These are phyloP conservation scores for Cinchona pubescens DNA, from an alignment of 257 asterid species.

Conservation along the genomic window DNA sequence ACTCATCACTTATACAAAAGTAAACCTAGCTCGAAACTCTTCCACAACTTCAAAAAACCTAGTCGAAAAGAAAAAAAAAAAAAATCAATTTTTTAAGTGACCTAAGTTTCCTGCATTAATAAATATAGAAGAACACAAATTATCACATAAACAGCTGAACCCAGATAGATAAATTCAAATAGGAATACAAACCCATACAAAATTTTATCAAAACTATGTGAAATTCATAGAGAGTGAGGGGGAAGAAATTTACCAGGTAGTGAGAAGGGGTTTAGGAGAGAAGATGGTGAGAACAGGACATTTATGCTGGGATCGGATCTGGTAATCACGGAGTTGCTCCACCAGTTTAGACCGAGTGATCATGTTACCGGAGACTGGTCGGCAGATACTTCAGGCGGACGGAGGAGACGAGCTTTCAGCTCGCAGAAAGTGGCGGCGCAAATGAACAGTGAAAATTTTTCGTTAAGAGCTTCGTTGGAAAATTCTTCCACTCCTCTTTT, in stretches of 20 bases:
- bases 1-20: too few species aligned
- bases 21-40: too few species aligned
- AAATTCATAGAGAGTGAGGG: not conserved
- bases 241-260: constrained; percentile 45
- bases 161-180: not conserved
- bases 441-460: too few species aligned
- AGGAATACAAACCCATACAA: too few species aligned
- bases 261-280: constrained; percentile 65
- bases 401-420: too few species aligned
- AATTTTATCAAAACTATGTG: too few species aligned
- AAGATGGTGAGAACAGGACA: constrained; percentile 68
- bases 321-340: constrained; percentile 87
- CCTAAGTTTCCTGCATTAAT: too few species aligned
- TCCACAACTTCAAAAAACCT: too few species aligned
- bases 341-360: constrained; percentile 86
- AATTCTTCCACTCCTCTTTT: too few species aligned
- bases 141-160: not conserved
- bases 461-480: too few species aligned
- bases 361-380: constrained; percentile 44
- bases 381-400: too few species aligned
- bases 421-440: too few species aligned
- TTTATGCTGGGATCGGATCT: constrained; percentile 88
- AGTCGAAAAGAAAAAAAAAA: not conserved
- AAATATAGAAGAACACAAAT: not conserved
- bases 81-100: not conserved